Conservation (phyloP, 768 basidiomycete genomes). For the Omphalotus guepiniiformis region DNA sequence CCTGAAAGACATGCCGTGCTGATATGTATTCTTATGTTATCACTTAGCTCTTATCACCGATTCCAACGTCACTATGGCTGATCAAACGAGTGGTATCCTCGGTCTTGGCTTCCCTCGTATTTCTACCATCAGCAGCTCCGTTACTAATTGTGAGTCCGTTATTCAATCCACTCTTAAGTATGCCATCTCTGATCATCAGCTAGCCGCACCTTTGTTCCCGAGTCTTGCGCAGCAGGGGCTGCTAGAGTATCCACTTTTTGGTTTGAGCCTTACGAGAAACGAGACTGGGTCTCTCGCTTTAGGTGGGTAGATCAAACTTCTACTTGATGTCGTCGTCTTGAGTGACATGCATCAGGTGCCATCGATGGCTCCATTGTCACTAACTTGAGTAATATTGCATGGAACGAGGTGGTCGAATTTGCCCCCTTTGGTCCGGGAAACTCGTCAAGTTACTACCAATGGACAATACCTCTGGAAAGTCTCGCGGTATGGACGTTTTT, state of each 20-base stretch:
- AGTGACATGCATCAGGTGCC: slow-evolving; percentile 49
- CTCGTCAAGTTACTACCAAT: slow-evolving; percentile 68
- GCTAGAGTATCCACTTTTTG: slow-evolving; percentile 73
- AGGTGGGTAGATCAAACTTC: slow-evolving; percentile 35
- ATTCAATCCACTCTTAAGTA: neutral
- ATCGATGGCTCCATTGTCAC: slow-evolving; percentile 66
- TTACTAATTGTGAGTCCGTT: slow-evolving; percentile 43
- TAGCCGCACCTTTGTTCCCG: slow-evolving; percentile 68
- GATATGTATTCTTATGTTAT: neutral
- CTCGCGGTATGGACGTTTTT: slow-evolving; percentile 34
- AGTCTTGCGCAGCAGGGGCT: slow-evolving; percentile 58
- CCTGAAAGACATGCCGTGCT: neutral
- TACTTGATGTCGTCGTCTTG: neutral
- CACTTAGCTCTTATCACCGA: slow-evolving; percentile 52
- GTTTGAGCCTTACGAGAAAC: slow-evolving; percentile 60
- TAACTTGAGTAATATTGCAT: slow-evolving; percentile 55
- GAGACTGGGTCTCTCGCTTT: slow-evolving; percentile 58
- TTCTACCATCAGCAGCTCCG: slow-evolving; percentile 48
- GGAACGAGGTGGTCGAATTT: slow-evolving; percentile 76
- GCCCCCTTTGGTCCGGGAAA: slow-evolving; percentile 57
- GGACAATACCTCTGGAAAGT: slow-evolving; percentile 59
- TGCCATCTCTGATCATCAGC: too few species aligned
- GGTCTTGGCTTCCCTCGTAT: slow-evolving; percentile 76
- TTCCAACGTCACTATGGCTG: slow-evolving; percentile 58
- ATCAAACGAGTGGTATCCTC: slow-evolving; percentile 66